Base-by-base conservation (phyloP, 345 rosid genomes). In the Crucihimalaya himalaica region DNA sequence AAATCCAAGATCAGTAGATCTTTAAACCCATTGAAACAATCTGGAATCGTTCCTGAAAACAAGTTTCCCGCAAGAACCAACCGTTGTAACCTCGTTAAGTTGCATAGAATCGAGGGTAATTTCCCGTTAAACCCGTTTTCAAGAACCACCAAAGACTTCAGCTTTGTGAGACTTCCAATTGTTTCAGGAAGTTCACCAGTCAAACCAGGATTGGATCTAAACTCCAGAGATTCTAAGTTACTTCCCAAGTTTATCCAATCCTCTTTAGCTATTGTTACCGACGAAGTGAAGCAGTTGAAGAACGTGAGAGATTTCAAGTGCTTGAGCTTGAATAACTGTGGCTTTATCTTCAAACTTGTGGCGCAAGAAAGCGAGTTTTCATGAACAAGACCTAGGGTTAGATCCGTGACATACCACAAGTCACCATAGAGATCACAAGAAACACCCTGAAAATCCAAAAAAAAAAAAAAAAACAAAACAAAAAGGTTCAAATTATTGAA, bases 391-490 rank as follows among this genome's bases (percentile, higher is more conserved):
- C 98, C 98, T 63, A 93, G 69, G 80, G 83, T 82, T 47, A 93
- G 75, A 43, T 79, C 77, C 31, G 97, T 93, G 58, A 89, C 88
- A 82, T 88, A 93, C 98, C 98, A 93, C 47, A 77, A 81, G 19
- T 87, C 97, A 71, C 72, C 83, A 56, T 80, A 80, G 37, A 91
- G 55, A 84, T 91, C 98, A 84, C 98, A 93, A 56, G 97, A 84
- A 28, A 91, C 91, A 48, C 97, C 97, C 98, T 93, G 89, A 54
- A 58, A 16, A 63, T 34, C 5, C 59, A 12, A 73, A 70, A 77
- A 68, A 9, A 8, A 10, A 16, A 2, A 34, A 8, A n/a, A 73
- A 71, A 77, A n/a, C n/a, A 67, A 13, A 10, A 12, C 11, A 16
- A 34, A 8, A 11, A 0, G 27, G 4, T 66, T 25, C 25, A 40